Evolutionary conservation across 2,329 filamentous ascomycete genomes (phyloP).

Genomic region (Botrytis hyacinthi): DNA sequence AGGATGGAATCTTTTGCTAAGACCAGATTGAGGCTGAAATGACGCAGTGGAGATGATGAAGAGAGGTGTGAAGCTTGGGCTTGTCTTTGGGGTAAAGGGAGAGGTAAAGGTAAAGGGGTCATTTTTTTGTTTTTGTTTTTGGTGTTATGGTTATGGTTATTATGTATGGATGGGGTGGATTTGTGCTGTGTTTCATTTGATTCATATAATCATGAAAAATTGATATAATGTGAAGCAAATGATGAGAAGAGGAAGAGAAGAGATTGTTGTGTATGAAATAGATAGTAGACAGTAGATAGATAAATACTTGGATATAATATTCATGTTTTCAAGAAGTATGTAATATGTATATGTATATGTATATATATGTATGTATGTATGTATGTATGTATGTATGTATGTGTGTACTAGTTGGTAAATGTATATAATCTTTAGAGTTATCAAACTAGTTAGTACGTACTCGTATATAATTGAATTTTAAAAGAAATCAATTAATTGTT

Average conservation of each 20-base stretch:
- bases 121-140: not conserved
- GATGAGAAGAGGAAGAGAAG: not conserved
- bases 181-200: not conserved
- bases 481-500: not conserved
- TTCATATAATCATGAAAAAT: not conserved
- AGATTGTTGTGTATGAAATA: not conserved
- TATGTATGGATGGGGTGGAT: not conserved
- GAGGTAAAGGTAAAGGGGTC: not conserved
- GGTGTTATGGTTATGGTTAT: not conserved
- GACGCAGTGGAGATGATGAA: not conserved
- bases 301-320: not conserved
- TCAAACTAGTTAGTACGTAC: not conserved
- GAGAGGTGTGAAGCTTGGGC: not conserved
- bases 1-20: not conserved
- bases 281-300: not conserved
- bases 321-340: not conserved
- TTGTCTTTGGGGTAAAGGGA: not conserved
- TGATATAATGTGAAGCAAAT: not conserved
- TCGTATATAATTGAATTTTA: not conserved
- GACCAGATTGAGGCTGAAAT: conserved; percentile 3
- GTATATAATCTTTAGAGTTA: not conserved
- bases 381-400: not conserved
- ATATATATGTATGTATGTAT: not conserved
- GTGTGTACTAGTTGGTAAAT: not conserved
- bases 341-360: not conserved